A percentile compares a stretch with the other conserved stretches of the same genome.
Evolutionary conservation across 805 yeast species (phyloP).

Genomic region (Pichia nakasei): DNA sequence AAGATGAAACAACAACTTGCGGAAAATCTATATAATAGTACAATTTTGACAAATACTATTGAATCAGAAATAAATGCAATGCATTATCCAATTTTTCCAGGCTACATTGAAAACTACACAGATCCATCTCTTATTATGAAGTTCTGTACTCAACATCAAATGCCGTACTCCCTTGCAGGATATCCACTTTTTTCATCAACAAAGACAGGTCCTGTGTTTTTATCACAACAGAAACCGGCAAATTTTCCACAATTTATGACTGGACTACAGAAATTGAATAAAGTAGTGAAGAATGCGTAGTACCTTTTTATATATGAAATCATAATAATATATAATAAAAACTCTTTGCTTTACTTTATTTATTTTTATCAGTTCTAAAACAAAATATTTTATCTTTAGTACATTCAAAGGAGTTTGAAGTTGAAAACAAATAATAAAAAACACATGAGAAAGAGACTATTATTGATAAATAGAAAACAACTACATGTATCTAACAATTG

Average conservation of each 20-base stretch:
- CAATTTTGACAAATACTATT: background rate
- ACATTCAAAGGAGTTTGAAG: too few relatives aligned
- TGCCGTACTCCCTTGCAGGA: constrained; percentile 9
- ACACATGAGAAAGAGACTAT: too few relatives aligned
- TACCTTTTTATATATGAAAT: too few relatives aligned
- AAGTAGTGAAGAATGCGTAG: background rate
- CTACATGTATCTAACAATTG: too few relatives aligned
- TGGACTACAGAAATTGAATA: background rate
- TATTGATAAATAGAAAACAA: too few relatives aligned
- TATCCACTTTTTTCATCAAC: background rate
- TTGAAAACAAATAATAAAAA: too few relatives aligned
- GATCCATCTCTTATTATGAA: constrained; percentile 9
- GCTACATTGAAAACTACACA: background rate
- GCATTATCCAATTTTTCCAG: constrained; percentile 4
- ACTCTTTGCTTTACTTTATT: background rate
- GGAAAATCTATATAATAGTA: background rate
- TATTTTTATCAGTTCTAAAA: too few relatives aligned
- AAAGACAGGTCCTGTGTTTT: constrained; percentile 1
- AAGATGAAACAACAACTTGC: background rate
- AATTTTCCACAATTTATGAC: constrained; percentile 2
- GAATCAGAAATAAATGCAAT: background rate
- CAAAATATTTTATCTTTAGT: too few relatives aligned
- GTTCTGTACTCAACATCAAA: constrained; percentile 7
- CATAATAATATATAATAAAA: too few relatives aligned
- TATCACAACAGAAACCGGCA: constrained; percentile 1